These are phyloP conservation scores for Mrakia gelida DNA, from an alignment of 768 basidiomycete genomes.

Conservation along the genomic window DNA sequence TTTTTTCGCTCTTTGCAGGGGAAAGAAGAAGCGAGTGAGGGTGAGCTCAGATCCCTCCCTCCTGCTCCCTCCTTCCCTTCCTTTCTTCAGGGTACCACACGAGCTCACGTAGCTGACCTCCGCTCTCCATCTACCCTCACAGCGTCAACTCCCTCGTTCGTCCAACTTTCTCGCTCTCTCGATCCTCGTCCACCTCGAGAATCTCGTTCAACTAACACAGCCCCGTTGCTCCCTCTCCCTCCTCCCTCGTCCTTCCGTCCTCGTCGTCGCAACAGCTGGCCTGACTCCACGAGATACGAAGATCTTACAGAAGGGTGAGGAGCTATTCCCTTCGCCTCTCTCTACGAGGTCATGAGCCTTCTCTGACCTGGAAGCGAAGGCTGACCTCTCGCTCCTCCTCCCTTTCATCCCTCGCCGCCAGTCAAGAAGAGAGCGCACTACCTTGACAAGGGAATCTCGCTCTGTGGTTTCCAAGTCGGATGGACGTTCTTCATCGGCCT, in stretches of 20 bases:
- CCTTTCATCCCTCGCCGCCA: neutral
- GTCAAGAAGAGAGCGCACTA: slow-evolving; percentile 24
- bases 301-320: slow-evolving; percentile 5
- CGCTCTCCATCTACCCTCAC: neutral
- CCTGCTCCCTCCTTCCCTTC: neutral
- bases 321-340: neutral
- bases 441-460: slow-evolving; percentile 27
- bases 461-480: slow-evolving; percentile 32
- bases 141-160: slow-evolving; percentile 25
- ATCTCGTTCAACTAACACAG: neutral
- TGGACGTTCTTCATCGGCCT: slow-evolving; percentile 31
- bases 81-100: too few relatives aligned
- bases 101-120: neutral
- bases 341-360: too few relatives aligned
- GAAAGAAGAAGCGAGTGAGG: slow-evolving; percentile 25
- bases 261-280: neutral
- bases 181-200: too few relatives aligned
- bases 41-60: neutral
- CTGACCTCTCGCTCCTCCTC: neutral
- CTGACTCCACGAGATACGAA: slow-evolving; percentile 15
- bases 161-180: neutral
- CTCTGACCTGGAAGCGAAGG: neutral
- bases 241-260: neutral
- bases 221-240: neutral
- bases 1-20: neutral